phyloP scores from a whole-genome alignment of 2,329 filamentous ascomycete genomes.

The Aspergillus tubingensis region DNA sequence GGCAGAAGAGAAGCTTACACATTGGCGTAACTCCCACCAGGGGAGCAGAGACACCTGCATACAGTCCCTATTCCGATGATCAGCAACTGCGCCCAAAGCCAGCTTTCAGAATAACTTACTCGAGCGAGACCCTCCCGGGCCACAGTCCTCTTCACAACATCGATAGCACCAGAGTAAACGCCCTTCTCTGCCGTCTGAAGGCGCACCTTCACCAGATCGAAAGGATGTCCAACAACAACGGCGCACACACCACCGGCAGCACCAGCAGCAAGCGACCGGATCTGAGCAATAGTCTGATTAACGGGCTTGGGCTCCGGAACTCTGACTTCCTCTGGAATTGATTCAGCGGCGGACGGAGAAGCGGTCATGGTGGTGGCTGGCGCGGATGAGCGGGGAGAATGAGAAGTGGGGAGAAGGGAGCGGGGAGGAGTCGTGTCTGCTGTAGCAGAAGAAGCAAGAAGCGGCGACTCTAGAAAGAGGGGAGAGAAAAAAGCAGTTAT shows the following conservation, averaged over 20 bases:
- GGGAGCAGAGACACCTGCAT: conserved; percentile 95
- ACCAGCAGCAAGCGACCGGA: conserved; percentile 83
- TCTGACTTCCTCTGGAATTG: conserved; percentile 34
- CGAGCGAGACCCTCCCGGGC: conserved; percentile 77
- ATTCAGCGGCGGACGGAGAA: conserved; percentile 31
- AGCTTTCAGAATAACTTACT: conserved; percentile 36
- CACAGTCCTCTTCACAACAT: conserved; percentile 86
- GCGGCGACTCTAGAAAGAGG: not conserved
- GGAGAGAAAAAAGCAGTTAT: not conserved
- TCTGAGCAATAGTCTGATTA: conserved; percentile 57
- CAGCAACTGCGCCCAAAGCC: not conserved
- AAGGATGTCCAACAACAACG: conserved; percentile 92
- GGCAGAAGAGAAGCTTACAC: conserved; percentile 68
- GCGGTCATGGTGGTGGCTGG: conserved; percentile 33
- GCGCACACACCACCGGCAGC: conserved; percentile 93
- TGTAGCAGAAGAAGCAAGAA: not conserved
- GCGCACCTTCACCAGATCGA: conserved; percentile 96
- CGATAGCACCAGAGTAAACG: conserved; percentile 84
- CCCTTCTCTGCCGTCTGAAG: conserved; percentile 94
- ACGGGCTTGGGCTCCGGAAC: conserved; percentile 32
- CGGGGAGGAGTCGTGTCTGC: not conserved
- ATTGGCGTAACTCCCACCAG: conserved; percentile 96
- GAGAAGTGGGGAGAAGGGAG: conserved; percentile 9
- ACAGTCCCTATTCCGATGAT: conserved; percentile 65
- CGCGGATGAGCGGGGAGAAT: conserved; percentile 9